Evolutionary conservation across 805 yeast genomes (phyloP).

Genomic region (Yamadazyma ubonensis): DNA sequence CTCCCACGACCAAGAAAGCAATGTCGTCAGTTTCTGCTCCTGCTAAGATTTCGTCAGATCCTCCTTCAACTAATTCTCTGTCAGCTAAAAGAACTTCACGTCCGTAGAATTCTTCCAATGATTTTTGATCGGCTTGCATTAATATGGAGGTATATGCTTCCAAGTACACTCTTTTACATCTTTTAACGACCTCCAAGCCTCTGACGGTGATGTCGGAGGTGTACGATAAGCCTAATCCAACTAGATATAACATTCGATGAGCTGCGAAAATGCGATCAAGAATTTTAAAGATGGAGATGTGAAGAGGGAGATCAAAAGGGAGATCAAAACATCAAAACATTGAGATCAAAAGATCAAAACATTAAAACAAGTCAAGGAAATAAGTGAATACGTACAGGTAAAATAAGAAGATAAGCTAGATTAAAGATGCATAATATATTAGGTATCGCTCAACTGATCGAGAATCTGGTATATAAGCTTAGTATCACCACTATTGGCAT

Average conservation of each 20-base stretch:
- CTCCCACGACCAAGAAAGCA: constrained; percentile 96
- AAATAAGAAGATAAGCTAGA: neutral
- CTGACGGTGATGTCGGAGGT: constrained; percentile 91
- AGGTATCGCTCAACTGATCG: constrained; percentile 20
- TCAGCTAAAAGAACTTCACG: constrained; percentile 85
- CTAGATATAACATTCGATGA: constrained; percentile 70
- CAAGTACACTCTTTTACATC: constrained; percentile 85
- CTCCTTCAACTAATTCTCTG: constrained; percentile 89
- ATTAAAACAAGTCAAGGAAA: neutral
- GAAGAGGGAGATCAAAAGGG: too few species aligned
- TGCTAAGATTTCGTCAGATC: constrained; percentile 76
- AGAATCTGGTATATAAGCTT: constrained; percentile 16
- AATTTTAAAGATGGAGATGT: too few species aligned
- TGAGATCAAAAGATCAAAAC: too few species aligned
- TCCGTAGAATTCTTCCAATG: constrained; percentile 82
- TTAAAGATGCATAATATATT: too few species aligned
- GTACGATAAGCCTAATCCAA: constrained; percentile 89
- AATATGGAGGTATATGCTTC: constrained; percentile 95
- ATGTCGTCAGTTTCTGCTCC: constrained; percentile 79
- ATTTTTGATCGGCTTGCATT: constrained; percentile 82
- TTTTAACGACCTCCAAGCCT: constrained; percentile 80
- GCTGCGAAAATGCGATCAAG: constrained; percentile 1
- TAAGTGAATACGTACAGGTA: neutral
- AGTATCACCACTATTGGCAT: constrained; percentile 14
- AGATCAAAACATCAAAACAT: too few species aligned